Evolutionary conservation across 1,284 basidiomycete species (phyloP).

Genomic region (Fomitiporia mediterranea): DNA sequence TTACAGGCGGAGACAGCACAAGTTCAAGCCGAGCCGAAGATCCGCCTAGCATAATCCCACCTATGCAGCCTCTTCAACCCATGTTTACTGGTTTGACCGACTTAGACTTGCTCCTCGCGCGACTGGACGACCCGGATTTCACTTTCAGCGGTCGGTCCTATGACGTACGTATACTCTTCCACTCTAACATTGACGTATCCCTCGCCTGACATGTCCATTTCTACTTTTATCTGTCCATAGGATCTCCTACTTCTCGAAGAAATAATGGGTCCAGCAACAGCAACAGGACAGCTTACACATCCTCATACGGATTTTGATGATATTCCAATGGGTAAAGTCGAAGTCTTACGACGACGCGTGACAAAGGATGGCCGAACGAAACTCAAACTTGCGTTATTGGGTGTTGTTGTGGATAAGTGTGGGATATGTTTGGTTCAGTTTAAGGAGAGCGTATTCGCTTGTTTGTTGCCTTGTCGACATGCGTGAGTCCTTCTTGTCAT

Average conservation of each 20-base stretch:
- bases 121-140: slow-evolving; percentile 12
- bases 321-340: slow-evolving; percentile 46
- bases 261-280: slow-evolving; percentile 15
- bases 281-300: background rate
- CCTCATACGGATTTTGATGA: background rate
- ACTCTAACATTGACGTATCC: background rate
- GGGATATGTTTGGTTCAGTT: slow-evolving; percentile 79
- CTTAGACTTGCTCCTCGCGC: slow-evolving; percentile 13
- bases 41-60: background rate
- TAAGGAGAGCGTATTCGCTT: slow-evolving; percentile 52
- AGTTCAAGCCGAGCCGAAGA: too few species aligned
- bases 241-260: slow-evolving; percentile 15
- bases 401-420: slow-evolving; percentile 71
- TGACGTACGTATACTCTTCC: slow-evolving; percentile 1
- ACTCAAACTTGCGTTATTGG: slow-evolving; percentile 71
- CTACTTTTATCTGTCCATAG: too few species aligned
- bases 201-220: background rate
- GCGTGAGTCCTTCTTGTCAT: slow-evolving; percentile 42
- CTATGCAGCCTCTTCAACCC: background rate
- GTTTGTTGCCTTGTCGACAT: slow-evolving; percentile 68
- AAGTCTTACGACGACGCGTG: slow-evolving; percentile 60
- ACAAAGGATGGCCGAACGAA: slow-evolving; percentile 72
- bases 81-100: slow-evolving; percentile 14
- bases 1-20: background rate
- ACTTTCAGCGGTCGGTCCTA: slow-evolving; percentile 12